Evolutionary conservation across 2,329 filamentous ascomycete genomes (phyloP), one percentile per base, ranked within the genome.

Genomic region (Knufia fluminis): DNA sequence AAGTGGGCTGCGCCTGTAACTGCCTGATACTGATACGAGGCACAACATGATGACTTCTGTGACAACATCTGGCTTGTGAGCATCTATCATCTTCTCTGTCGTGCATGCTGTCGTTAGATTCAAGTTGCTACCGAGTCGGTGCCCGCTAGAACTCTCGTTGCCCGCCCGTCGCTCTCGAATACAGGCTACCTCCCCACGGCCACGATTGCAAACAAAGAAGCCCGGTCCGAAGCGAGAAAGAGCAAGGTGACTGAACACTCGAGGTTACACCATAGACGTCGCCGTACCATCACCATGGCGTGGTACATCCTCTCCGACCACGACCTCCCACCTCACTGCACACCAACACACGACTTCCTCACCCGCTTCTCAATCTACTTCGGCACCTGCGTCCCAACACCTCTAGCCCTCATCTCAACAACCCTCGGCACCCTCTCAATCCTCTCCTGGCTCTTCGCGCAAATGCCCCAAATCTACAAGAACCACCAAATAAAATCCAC

Each of bases 401-500:
- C 76, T 48, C 72, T 83, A 48, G 79, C 79, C 19, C 71, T 83
- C 52, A 54, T 80, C 50, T 84, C 81, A 19, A 79, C 77, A 4
- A 54, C 74, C 2, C 70, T 83, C 47, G 81, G 81, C 17, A 73
- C 71, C 0, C 66, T 80, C 52, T 83, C 79, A 59, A 84, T 85
- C 52, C 57, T 81, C 45, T 77, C 80, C 38, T 85, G 81, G 81
- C 71, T 85, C 1, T 85, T 83, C 61, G 81, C 81, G 10, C 81
- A 84, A 62, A 68, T 84, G 23, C 81, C 81, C 1, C 81, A 85
- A 59, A 82, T 85, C 54, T 81, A 78, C 67, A 83, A 83, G 68
- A 85, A 85, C 61, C 78, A 79, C 61, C 71, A 71, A 46, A 63
- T 82, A 17, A 73, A 80, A 59, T 83, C 79, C 10, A 82, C 80